Evolutionary conservation across 2,329 filamentous ascomycete species (phyloP), one percentile per base, ranked within the genome.

Genomic region (Aspergillus sclerotialis): DNA sequence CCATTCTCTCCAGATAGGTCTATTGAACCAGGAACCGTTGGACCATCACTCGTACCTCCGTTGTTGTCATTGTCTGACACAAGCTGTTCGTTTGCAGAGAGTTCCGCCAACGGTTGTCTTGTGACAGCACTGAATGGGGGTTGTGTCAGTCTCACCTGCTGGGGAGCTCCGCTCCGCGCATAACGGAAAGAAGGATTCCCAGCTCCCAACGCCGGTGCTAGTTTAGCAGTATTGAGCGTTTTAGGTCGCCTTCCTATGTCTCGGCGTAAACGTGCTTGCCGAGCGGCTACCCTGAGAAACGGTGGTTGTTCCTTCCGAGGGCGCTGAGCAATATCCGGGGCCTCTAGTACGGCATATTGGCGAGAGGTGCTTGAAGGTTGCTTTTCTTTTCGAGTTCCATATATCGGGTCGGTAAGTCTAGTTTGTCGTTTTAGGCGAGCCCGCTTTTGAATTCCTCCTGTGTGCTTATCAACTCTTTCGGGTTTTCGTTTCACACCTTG

Each of bases 261-360:
- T 15, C 57, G 51, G 30, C 64, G 61, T 26, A 59, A 64, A 7
- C 70, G 68, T 31, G 67, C 71, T 45, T 67, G 63, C 39, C 76
- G 68, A 17, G 66, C 64, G 21, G 76, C 76, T 37, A 81, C 50
- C 33, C 67, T 66, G 5, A 80, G 56, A 35, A 80, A 80, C 14
- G 66, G 65, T 7, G 76, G 73, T 24, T 65, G 58, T 6, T 63
- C 44, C 37, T 45, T 37, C 19, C 42, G 43, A 27, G 47, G 35
- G 4, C 43, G 43, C 13, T 49, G 39, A 17, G 50, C 39, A 39
- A 64, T 44, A 52, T 59, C 47, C 43, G 61, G 48, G n/a, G 62
- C 60, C 57, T 79, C 75, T 5, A 76, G 48, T 12, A 80, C 69
- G 39, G 75, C 70, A 28, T 68, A 45, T 28, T 44, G 53, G 5